Conservation (phyloP, 1,284 basidiomycete genomes). For the Amylostereum chailletii region DNA sequence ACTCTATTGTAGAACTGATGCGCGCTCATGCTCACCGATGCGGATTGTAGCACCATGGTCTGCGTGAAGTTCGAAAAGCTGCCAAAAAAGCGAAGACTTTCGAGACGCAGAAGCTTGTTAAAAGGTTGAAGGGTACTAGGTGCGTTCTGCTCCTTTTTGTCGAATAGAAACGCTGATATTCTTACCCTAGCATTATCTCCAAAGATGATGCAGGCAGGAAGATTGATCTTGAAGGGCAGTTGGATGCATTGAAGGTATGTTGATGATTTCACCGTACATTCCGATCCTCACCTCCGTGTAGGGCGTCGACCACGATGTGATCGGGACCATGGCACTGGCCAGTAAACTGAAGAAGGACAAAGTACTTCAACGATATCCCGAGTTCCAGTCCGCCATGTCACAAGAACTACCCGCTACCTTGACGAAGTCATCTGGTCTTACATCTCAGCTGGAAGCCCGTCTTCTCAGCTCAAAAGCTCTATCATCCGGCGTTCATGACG, state of each 20-base stretch:
- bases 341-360: slow-evolving; percentile 73
- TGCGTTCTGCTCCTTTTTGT: slow-evolving; percentile 20
- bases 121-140: slow-evolving; percentile 72
- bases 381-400: slow-evolving; percentile 35
- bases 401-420: slow-evolving; percentile 30
- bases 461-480: slow-evolving; percentile 72
- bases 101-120: slow-evolving; percentile 78
- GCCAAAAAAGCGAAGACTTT: slow-evolving; percentile 79
- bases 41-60: slow-evolving; percentile 45
- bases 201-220: slow-evolving; percentile 29
- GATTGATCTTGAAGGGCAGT: slow-evolving; percentile 54
- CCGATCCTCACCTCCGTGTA: slow-evolving; percentile 21
- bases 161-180: not conserved
- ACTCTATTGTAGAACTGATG: slow-evolving; percentile 14
- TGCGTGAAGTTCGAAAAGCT: slow-evolving; percentile 59
- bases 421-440: slow-evolving; percentile 31
- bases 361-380: slow-evolving; percentile 36
- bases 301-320: slow-evolving; percentile 49
- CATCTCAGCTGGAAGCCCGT: slow-evolving; percentile 62
- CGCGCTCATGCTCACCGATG: slow-evolving; percentile 2
- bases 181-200: slow-evolving; percentile 31
- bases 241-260: slow-evolving; percentile 60
- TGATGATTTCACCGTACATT: not conserved
- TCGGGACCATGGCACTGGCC: slow-evolving; percentile 55
- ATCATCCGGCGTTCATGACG: slow-evolving; percentile 48